phyloP scores from a whole-genome alignment of 805 yeast species.

The Metschnikowia amazonensis region DNA sequence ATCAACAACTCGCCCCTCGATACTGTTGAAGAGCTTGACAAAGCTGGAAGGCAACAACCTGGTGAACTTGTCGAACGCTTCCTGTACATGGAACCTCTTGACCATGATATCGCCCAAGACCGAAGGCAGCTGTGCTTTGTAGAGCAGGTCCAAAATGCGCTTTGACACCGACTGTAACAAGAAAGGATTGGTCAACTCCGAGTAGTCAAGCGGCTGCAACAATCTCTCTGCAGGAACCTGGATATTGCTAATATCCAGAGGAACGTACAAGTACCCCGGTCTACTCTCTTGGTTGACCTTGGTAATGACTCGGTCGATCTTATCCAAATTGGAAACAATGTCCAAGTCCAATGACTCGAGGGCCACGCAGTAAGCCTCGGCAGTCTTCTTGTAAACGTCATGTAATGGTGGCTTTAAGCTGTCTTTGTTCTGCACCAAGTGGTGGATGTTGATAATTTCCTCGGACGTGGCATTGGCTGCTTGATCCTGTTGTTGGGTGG shows the following conservation, averaged over 20 bases:
- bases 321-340: conserved; percentile 31
- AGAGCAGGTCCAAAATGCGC: conserved; percentile 47
- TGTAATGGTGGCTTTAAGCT: conserved; percentile 58
- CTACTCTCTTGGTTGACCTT: conserved; percentile 54
- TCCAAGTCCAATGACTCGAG: conserved; percentile 35
- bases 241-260: conserved; percentile 59
- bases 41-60: conserved; percentile 33
- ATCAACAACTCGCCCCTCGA: conserved; percentile 71
- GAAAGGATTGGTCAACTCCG: conserved; percentile 14
- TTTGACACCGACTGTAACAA: conserved; percentile 23
- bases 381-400: conserved; percentile 60
- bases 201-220: conserved; percentile 14
- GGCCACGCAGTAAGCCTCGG: conserved; percentile 51
- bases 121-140: conserved; percentile 55
- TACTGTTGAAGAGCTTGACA: conserved; percentile 50
- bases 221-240: conserved; percentile 24
- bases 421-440: conserved; percentile 52
- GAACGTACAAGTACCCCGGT: conserved; percentile 82
- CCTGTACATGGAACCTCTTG: conserved; percentile 53
- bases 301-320: conserved; percentile 65
- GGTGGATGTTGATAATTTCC: conserved; percentile 43
- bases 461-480: conserved; percentile 15
- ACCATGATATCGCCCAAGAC: conserved; percentile 69
- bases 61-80: conserved; percentile 47
- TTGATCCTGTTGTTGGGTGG: conserved; percentile 22